Conservation (phyloP, 2,329 filamentous ascomycete species). For the Alternaria longipes region DNA sequence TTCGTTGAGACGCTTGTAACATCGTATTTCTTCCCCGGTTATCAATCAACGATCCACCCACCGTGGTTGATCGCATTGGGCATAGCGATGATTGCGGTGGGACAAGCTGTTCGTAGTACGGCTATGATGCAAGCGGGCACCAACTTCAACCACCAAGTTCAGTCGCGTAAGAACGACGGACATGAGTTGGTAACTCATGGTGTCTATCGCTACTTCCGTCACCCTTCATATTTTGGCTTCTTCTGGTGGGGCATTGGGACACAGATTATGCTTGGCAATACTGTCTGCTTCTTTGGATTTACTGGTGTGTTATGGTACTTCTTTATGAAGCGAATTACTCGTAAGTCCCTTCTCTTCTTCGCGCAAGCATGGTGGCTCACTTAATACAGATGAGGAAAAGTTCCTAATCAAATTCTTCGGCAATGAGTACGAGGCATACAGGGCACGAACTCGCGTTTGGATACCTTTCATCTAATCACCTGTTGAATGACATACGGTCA, state of each 20-base stretch:
- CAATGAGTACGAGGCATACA: conserved; percentile 79
- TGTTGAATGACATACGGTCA: not conserved
- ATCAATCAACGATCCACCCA: conserved; percentile 56
- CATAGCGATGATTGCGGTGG: conserved; percentile 69
- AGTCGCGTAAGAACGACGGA: conserved; percentile 71
- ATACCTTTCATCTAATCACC: conserved; percentile 75
- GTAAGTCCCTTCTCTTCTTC: conserved; percentile 55
- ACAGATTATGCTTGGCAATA: conserved; percentile 88
- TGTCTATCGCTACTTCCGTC: conserved; percentile 78
- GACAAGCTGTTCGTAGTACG: conserved; percentile 78
- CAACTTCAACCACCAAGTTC: conserved; percentile 89
- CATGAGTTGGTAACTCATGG: conserved; percentile 87
- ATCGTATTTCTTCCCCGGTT: conserved; percentile 62
- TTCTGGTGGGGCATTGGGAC: conserved; percentile 99
- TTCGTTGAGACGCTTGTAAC: conserved; percentile 75
- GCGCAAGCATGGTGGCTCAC: conserved; percentile 4
- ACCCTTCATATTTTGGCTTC: conserved; percentile 97
- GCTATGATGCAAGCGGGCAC: conserved; percentile 90
- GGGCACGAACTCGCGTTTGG: conserved; percentile 73
- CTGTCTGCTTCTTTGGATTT: conserved; percentile 79
- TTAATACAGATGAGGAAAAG: conserved; percentile 73
- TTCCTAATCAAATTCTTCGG: conserved; percentile 84
- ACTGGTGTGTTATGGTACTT: conserved; percentile 82
- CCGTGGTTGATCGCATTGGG: conserved; percentile 61
- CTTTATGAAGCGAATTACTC: conserved; percentile 75